Evolutionary conservation across 306 rosid species (phyloP), one percentile per base, ranked within the genome.

Genomic region (Dryas alaskensis): DNA sequence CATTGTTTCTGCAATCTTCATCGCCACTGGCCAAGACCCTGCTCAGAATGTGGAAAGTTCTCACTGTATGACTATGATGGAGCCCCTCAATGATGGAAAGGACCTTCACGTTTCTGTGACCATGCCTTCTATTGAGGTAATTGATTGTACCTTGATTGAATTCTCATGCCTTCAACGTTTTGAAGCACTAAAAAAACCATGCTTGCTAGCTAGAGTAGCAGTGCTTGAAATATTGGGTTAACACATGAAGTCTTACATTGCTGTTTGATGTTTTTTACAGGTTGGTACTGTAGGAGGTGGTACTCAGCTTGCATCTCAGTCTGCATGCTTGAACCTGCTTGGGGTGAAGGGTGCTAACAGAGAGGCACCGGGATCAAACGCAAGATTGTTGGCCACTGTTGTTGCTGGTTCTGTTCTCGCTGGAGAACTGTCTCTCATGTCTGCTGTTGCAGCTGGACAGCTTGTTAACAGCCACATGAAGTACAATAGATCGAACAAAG

Each of bases 231-330:
- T 67, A 13, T 49, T 31, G 25, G 12, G 58, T 67, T 62, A 17
- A 22, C 12, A 46, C 1, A 27, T 58, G 22, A 14, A 10, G 10
- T 45, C 65, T 73, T 46, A 74, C n/a, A 10, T 37, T 48, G 72
- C 9, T 55, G 13, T 64, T 43, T 73, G 58, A 10, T 50, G 25
- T 14, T 46, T 67, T 19, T 64, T 27, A 62, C 82, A 90, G 98
- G 98, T 94, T 43, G 98, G 98, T 4, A 94, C 98, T 0, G 95
- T 94, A 19, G 98, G 98, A 73, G 98, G 98, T 48, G 98, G 98
- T 5, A 94, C 98, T n/a, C 96, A 94, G 50, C 89, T 94, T 0
- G 94, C 97, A 11, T 91, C 98, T 3, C 98, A 94, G 45, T 85
- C 98, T 6, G 98, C 98, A 0, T 94, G 98, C 76, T 82, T 94